Base-by-base conservation (phyloP, 202 grass and related monocot genomes). In the Bolboschoenoplectus hybrid region DNA sequence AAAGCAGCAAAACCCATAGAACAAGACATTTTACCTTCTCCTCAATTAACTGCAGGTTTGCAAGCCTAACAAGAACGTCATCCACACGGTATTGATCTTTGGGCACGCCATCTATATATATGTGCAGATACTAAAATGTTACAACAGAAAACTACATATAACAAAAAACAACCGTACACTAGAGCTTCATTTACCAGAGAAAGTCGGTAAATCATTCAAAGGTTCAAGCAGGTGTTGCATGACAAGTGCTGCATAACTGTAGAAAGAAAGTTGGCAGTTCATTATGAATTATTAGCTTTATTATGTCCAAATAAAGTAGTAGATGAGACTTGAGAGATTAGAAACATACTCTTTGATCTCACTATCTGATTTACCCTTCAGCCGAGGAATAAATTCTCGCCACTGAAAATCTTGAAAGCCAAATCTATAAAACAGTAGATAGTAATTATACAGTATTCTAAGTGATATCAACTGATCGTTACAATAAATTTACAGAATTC, bases 331-430 rank as follows among this genome's bases (percentile, higher is more conserved):
- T 84, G n/a, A 84, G 64, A 70, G 13, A 32, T 49, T n/a, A 62
- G 63, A 66, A 40, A 67, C 89, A 78, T 94, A 98, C 96, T 89
- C 93, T 87, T 98, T 90, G 87, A 98, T 85, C 88, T 98, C 96
- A 53, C 88, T 88, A 2, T 49, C 63, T 87, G 83, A 92, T 94
- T 98, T 98, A 67, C 89, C 96, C 87, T 96, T 98, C 75, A 98
- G 66, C 69, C 93, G 87, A 88, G 96, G 93, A 90, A 95, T 86
- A 90, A 89, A 98, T 80, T 98, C 96, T 85, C 87, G 92, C 93
- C 93, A 98, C 61, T 90, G 80, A 91, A 92, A 98, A 87, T 98
- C 92, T 55, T 96, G 97, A 92, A 98, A 98, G 80, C 97, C 97
- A 72, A 89, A 98, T 87, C 97, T 99, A 74, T 66, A 87, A 90